These are phyloP conservation scores for Xylaria digitata DNA, from an alignment of 2,329 filamentous ascomycete species.

Conservation along the genomic window DNA sequence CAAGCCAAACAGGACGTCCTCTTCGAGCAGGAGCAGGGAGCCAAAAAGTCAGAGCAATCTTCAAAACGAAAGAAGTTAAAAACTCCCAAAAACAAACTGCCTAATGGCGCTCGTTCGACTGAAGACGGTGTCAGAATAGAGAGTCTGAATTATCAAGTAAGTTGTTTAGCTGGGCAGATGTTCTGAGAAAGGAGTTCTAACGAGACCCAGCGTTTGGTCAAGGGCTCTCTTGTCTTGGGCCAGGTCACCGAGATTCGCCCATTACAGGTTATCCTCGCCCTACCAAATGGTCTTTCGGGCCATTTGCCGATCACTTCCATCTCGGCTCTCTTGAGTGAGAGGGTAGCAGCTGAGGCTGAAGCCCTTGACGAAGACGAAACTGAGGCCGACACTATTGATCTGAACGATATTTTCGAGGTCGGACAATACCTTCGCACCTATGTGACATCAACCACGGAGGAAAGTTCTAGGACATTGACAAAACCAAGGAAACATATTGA, in stretches of 20 bases:
- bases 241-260: constrained; percentile 84
- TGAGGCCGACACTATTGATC: constrained; percentile 71
- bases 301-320: constrained; percentile 93
- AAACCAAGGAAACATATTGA: constrained; percentile 86
- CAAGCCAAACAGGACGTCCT: constrained; percentile 92
- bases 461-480: constrained; percentile 61
- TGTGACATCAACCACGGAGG: constrained; percentile 81
- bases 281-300: constrained; percentile 93
- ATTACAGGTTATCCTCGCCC: constrained; percentile 80
- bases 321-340: constrained; percentile 80
- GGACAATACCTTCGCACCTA: constrained; percentile 91
- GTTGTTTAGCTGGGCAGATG: constrained; percentile 37
- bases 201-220: constrained; percentile 82
- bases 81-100: constrained; percentile 62
- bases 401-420: constrained; percentile 78
- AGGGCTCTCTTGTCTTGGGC: constrained; percentile 88
- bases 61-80: constrained; percentile 68
- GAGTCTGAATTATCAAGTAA: constrained; percentile 88
- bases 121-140: constrained; percentile 78
- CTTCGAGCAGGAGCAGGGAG: constrained; percentile 78
- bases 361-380: constrained; percentile 66
- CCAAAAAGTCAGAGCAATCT: constrained; percentile 57
- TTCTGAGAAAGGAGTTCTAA: constrained; percentile 48
- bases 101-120: constrained; percentile 64
- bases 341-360: constrained; percentile 76